These are phyloP conservation scores for Amyloporia xantha DNA, from an alignment of 768 basidiomycete genomes.

Conservation along the genomic window DNA sequence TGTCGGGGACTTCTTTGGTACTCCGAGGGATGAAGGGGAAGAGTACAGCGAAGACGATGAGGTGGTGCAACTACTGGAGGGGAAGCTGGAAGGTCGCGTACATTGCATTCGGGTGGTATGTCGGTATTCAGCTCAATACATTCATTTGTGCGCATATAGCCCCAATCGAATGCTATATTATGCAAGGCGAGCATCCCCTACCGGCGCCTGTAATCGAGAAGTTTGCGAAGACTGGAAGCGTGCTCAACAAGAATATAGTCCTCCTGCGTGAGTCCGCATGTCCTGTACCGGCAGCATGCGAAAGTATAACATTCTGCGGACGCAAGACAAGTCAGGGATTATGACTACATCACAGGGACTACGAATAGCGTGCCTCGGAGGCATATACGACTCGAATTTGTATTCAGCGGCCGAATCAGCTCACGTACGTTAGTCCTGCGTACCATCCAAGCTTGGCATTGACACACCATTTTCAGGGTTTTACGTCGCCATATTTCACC, in stretches of 20 bases:
- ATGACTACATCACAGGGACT: constrained; percentile 75
- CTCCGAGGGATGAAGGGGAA: constrained; percentile 27
- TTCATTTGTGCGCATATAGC: constrained; percentile 36
- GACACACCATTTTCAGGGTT: constrained; percentile 43
- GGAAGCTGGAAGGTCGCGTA: constrained; percentile 54
- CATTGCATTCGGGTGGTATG: background rate
- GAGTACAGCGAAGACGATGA: constrained; percentile 40
- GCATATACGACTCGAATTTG: constrained; percentile 58
- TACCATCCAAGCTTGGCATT: background rate
- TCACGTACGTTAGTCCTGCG: constrained; percentile 40
- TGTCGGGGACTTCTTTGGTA: constrained; percentile 81
- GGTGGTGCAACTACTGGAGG: constrained; percentile 55
- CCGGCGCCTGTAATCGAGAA: constrained; percentile 69
- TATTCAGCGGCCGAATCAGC: constrained; percentile 55
- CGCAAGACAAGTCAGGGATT: constrained; percentile 79
- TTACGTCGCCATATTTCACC: constrained; percentile 71
- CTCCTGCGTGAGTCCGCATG: constrained; percentile 60
- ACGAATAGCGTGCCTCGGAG: constrained; percentile 82
- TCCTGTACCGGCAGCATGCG: background rate
- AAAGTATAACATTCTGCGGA: background rate
- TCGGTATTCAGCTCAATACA: constrained; percentile 9
- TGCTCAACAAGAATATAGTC: constrained; percentile 78
- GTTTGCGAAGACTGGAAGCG: constrained; percentile 69
- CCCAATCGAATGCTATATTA: constrained; percentile 88
- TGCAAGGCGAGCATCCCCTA: constrained; percentile 76